Evolutionary conservation across 202 grass and related monocot genomes (phyloP).

Genomic region (Setaria viridis): DNA sequence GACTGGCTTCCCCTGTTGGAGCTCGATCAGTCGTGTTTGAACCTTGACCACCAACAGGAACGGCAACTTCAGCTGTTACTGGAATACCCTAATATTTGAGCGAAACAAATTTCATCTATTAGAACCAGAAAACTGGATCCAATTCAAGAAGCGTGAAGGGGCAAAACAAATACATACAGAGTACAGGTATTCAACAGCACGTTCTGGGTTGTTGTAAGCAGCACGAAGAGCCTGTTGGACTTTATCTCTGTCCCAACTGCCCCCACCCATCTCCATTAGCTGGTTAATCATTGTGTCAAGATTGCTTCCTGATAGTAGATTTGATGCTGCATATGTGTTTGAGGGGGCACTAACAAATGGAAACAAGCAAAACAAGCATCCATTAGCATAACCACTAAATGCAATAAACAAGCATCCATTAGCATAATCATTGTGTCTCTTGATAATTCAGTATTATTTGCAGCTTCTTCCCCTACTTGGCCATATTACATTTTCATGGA

Average conservation of each 20-base stretch:
- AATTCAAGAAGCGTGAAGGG: constrained; percentile 12
- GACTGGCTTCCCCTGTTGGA: constrained; percentile 45
- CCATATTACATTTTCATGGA: not conserved
- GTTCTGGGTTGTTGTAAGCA: constrained; percentile 97
- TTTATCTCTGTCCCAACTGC: constrained; percentile 90
- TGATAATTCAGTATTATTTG: not conserved
- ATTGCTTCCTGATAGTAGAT: constrained; percentile 67
- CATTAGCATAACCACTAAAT: constrained; percentile 8
- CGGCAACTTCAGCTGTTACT: constrained; percentile 73
- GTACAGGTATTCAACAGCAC: constrained; percentile 97
- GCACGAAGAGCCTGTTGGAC: constrained; percentile 82
- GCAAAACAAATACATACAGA: constrained; percentile 61
- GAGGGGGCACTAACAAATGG: constrained; percentile 53
- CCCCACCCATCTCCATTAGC: constrained; percentile 97
- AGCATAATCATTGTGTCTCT: too few species aligned
- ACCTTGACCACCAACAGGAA: constrained; percentile 67
- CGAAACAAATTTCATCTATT: constrained; percentile 33
- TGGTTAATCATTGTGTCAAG: constrained; percentile 74
- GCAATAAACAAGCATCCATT: not conserved
- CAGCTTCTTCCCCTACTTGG: not conserved
- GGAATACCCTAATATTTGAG: constrained; percentile 81
- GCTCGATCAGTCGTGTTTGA: constrained; percentile 42
- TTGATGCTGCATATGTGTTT: constrained; percentile 62
- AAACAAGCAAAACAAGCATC: not conserved
- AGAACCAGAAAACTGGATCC: constrained; percentile 30